Conservation (phyloP, 441 rosid genomes). For the Gossypium gossypioides region DNA sequence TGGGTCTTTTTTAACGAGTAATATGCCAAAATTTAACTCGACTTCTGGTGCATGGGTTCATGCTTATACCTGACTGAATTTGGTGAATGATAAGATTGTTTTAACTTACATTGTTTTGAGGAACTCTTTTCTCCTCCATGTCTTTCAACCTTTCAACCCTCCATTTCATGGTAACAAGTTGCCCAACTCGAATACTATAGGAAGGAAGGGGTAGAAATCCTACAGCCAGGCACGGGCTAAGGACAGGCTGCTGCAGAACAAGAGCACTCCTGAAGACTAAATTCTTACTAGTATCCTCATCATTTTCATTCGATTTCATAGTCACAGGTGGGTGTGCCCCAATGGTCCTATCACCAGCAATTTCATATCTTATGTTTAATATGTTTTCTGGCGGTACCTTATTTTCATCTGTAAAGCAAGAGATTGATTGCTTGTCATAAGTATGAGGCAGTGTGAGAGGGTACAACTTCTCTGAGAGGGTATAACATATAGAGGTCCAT, state of each 20-base stretch:
- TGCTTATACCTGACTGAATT: not conserved
- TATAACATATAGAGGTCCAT: not conserved
- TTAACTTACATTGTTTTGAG: conserved; percentile 42
- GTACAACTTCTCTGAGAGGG: no score
- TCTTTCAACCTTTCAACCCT: conserved; percentile 83
- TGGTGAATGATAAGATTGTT: not conserved
- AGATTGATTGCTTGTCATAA: not conserved
- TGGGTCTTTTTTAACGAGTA: not conserved
- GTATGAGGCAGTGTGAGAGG: not conserved
- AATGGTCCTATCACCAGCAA: conserved; percentile 57
- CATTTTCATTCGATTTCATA: conserved; percentile 27
- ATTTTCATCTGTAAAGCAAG: conserved; percentile 35
- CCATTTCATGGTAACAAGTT: conserved; percentile 81
- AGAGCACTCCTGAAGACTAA: conserved; percentile 72
- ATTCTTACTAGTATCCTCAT: conserved; percentile 35
- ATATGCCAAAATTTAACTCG: not conserved
- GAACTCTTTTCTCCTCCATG: conserved; percentile 31
- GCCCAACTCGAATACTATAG: conserved; percentile 72
- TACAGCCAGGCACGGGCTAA: conserved; percentile 83
- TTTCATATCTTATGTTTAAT: conserved; percentile 69
- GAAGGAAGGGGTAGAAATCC: conserved; percentile 85
- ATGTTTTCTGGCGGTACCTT: conserved; percentile 50
- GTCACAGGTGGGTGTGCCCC: conserved; percentile 83
- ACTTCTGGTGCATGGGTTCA: not conserved
- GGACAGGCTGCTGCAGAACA: conserved; percentile 75